Base-by-base conservation (phyloP, 352 stramenopile genomes). In the Stramenopiles sp. region DNA sequence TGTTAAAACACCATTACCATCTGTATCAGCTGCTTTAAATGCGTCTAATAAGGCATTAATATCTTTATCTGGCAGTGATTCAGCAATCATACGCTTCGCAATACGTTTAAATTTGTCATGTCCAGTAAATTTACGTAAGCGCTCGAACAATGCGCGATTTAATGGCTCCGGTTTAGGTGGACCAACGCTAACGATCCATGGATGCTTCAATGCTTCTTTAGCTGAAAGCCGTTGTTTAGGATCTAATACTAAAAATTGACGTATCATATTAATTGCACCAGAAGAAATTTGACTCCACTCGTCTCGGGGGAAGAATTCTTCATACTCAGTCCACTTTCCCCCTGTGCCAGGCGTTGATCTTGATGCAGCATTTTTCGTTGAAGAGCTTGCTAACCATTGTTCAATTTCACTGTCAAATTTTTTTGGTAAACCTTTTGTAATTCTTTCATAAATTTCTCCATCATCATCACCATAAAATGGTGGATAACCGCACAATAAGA, bases 401-500 rank as follows among this genome's bases (percentile, higher is more conserved):
- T n/a, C n/a, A n/a, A n/a, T n/a, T n/a, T n/a, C n/a, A n/a, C n/a
- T n/a, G n/a, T n/a, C n/a, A n/a, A n/a, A n/a, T n/a, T n/a, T n/a
- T n/a, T n/a, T n/a, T n/a, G n/a, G n/a, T n/a, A n/a, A n/a, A n/a
- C n/a, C n/a, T n/a, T n/a, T n/a, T n/a, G n/a, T n/a, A n/a, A 33
- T 33, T 20, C 65, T 31, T 33, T 76, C 4, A 76, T 33, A 7
- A 13, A 76, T 76, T 33, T 33, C 65, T 33, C 13, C 65, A 33
- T 76, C 65, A 31, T 4, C 13, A 13, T 53, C 38, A 53, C 4
- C 38, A 13, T 53, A 13, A 13, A 53, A 79, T 65, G 78, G 78
- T 4, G 78, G 74, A 20, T 79, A 43, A 31, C 43, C 43, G 20
- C 38, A 43, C 20, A 79, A 74, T 7, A 78, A 23, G 13, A 78